Evolutionary conservation across 1,284 basidiomycete species (phyloP), one percentile per base, ranked within the genome.

Genomic region (Cryptococcus wingfieldii): DNA sequence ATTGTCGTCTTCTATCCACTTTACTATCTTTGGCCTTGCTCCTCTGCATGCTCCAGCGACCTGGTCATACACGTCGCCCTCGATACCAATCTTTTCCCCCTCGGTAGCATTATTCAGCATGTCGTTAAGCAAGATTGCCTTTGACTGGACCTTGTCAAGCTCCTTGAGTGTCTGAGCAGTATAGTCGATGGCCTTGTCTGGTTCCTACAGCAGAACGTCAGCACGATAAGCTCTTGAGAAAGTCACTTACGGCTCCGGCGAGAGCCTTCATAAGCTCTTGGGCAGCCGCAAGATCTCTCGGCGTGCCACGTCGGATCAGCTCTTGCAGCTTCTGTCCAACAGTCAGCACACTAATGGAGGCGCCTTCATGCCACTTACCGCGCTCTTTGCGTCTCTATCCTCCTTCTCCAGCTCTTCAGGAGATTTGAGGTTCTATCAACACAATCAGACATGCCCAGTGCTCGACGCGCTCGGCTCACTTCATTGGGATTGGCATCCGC

Each of bases 221-320:
- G 43, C 9, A 37, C 9, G 25, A 13, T 28, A 12, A 8, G 31
- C 19, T 12, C 27, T 14, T 39, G 25, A 37, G 51, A 23, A 47
- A 50, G 38, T 13, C 23, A 72, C 79, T 62, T 56, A 80, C 81
- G 1, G 95, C 95, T 31, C 95, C 96, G 0, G 94, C 88, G 53
- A 98, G 84, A 2, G 87, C 80, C 76, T 98, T 98, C 94, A 99
- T 98, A 45, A 99, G 82, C 68, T 99, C 95, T 71, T 98, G 95
- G 2, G 96, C 96, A 10, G 89, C 91, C 0, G 89, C 90, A 6
- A 99, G 82, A 76, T 99, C 96, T 58, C 91, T 84, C 0, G 96
- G 96, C 18, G 93, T 96, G 9, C 95, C 96, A 55, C 96, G 82
- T 52, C 96, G 85, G 64, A 99, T 98, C 34, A 98, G 84, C 73